A percentile compares a stretch with the other conserved stretches of the same genome.
These are phyloP conservation scores for Mycena floridula DNA, from an alignment of 768 basidiomycete species.

Conservation along the genomic window DNA sequence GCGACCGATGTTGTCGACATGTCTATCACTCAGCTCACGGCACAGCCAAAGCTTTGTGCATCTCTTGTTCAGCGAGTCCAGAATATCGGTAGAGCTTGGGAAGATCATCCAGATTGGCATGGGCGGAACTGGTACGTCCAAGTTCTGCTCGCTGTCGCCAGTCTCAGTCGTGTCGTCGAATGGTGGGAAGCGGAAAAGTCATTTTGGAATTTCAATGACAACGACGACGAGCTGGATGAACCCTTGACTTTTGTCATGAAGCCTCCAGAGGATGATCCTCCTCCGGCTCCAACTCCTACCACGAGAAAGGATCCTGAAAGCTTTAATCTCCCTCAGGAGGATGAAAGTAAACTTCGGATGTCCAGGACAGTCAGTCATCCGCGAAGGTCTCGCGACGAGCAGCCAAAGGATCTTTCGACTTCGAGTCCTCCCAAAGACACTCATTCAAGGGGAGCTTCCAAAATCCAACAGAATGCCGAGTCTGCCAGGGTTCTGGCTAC, in stretches of 20 bases:
- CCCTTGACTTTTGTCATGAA: conserved; percentile 92
- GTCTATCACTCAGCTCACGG: conserved; percentile 78
- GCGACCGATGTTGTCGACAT: conserved; percentile 93
- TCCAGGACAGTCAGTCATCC: conserved; percentile 43
- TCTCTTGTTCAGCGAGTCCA: conserved; percentile 88
- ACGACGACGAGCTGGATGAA: conserved; percentile 85
- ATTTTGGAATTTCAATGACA: conserved; percentile 98
- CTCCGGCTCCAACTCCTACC: conserved; percentile 26
- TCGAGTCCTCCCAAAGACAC: conserved; percentile 20
- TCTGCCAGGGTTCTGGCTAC: conserved; percentile 83
- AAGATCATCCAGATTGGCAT: conserved; percentile 97
- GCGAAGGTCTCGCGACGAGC: conserved; percentile 54
- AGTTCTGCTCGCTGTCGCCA: conserved; percentile 90
- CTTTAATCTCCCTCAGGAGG: conserved; percentile 46
- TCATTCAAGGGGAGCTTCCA: conserved; percentile 31
- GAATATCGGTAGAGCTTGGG: conserved; percentile 91
- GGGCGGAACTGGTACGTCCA: conserved; percentile 98
- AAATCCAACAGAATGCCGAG: conserved; percentile 54
- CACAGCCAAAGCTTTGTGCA: conserved; percentile 80
- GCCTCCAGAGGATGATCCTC: conserved; percentile 50
- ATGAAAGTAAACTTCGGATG: conserved; percentile 43
- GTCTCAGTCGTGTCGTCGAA: conserved; percentile 92
- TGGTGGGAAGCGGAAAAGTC: conserved; percentile 99
- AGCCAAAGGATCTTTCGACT: conserved; percentile 39
- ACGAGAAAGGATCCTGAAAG: conserved; percentile 36